Evolutionary conservation across 2,329 filamentous ascomycete species (phyloP).

Genomic region (Lasiodiplodia sp.): DNA sequence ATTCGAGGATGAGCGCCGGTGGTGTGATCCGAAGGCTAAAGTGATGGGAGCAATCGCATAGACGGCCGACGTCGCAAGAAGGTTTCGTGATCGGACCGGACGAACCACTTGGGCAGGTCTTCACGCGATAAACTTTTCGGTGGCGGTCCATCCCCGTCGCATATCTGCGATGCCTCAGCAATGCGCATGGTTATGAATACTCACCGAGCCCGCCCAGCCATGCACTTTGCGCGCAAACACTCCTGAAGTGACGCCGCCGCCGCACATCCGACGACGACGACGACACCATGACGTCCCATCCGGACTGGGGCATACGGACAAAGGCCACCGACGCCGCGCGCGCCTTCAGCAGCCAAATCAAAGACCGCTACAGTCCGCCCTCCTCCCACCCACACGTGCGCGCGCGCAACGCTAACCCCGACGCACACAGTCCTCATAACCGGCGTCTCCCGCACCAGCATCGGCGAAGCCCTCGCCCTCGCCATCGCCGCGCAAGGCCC

Average conservation of each 20-base stretch:
- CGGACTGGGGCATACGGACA: conserved; percentile 43
- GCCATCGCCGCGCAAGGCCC: conserved; percentile 41
- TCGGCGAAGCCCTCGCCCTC: conserved; percentile 41
- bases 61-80: neutral
- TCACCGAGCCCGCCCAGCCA: neutral
- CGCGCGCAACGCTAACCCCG: neutral
- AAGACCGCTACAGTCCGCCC: conserved; percentile 38
- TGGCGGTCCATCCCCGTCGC: neutral
- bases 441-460: conserved; percentile 41
- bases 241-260: neutral
- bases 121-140: neutral
- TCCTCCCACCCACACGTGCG: too few species aligned
- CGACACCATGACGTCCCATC: conserved; percentile 41
- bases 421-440: conserved; percentile 32
- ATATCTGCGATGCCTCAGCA: neutral
- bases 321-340: conserved; percentile 43
- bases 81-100: neutral
- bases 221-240: neutral
- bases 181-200: neutral
- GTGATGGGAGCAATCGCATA: neutral
- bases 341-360: conserved; percentile 40
- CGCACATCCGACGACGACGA: neutral
- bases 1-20: too few species aligned
- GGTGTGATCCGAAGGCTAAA: neutral
- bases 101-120: neutral